Base-by-base conservation (phyloP, 805 yeast genomes). In the Kazachstania africana region DNA sequence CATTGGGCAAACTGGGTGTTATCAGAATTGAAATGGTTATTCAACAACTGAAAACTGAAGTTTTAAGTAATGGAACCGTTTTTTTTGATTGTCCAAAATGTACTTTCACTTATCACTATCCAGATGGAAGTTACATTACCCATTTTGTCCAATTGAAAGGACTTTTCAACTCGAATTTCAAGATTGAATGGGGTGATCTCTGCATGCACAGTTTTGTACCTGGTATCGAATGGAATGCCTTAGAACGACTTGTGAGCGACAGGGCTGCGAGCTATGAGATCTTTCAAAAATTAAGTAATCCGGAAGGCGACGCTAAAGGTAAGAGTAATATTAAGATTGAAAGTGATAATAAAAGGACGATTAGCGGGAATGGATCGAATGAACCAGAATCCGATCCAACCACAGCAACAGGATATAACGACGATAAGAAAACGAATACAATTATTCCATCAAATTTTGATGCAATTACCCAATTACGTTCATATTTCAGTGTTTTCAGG, bases 101-200 rank as follows among this genome's bases (percentile, higher is more conserved):
- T 24, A 56, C 68, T 1, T 52, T 68, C 27, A 58, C 68, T 12
- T 68, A 65, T 41, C 63, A 68, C 49, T 80, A 73, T 47, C 55
- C 60, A 2, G 94, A 81, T 53, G 93, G 88, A 0, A 75, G 85
- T 2, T 66, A 67, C 40, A 73, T 79, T 8, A 66, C 70, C 5
- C 67, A 77, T 28, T 61, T 64, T 34, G 83, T 91, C 1, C 70
- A 70, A 12, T 53, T 76, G 23, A 73, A 73, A 39, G 70, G 79
- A 8, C 61, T 73, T 6, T 68, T 83, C 57, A 75, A 72, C 47
- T 62, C 77, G 22, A 69, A 67, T 30, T 59, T 81, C 38, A 68
- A 72, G 38, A 69, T 84, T 20, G 91, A 81, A 40, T 78, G 80
- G 73, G 48, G 78, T 26, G 93, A 80, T 45, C 59, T 76, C 39